Evolutionary conservation across 768 basidiomycete species (phyloP), one percentile per base, ranked within the genome.

Genomic region (Ramaria rubella): DNA sequence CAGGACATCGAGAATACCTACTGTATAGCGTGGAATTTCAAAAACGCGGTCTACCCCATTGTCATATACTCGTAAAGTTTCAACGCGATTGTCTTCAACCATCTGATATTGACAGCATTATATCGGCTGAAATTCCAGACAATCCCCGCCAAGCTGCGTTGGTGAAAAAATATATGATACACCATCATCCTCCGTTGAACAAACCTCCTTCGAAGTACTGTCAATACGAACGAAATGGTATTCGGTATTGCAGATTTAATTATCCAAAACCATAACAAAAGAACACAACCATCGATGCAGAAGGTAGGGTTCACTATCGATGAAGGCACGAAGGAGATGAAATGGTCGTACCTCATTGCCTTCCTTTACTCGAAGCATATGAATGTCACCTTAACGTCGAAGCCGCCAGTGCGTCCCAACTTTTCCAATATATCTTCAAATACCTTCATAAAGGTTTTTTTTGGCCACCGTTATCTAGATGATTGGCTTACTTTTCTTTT

Each of bases 351-450:
- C 66, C 69, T 0, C 63, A 73, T 38, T 67, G 61, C 36, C 62
- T 62, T 3, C 49, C 60, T 0, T 53, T 72, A 0, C 48, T 73
- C 0, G 55, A 59, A 2, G 61, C 62, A 50, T 67, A 69, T 26
- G 23, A 68, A 5, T 74, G 72, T 38, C 73, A 75, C 55, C 68
- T 75, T 38, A 73, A 74, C 49, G 63, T 73, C 38, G 72, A 73
- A 29, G 62, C 66, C 11, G 66, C 69, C 0, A 63, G 55, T 36
- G 62, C 67, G 0, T 62, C 65, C 1, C 67, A 70, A 15, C 38
- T 74, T 0, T 74, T 75, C 51, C 68, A 70, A 44, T 75, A 75
- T 55, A 56, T 73, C 0, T 74, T 71, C 66, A 74, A 75, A 46
- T 75, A 73, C 53, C 65, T 73, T 15, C 68, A 72, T 49, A 73